phyloP scores from a whole-genome alignment of 805 yeast species.

The Isabelozyma pseudorhagii region DNA sequence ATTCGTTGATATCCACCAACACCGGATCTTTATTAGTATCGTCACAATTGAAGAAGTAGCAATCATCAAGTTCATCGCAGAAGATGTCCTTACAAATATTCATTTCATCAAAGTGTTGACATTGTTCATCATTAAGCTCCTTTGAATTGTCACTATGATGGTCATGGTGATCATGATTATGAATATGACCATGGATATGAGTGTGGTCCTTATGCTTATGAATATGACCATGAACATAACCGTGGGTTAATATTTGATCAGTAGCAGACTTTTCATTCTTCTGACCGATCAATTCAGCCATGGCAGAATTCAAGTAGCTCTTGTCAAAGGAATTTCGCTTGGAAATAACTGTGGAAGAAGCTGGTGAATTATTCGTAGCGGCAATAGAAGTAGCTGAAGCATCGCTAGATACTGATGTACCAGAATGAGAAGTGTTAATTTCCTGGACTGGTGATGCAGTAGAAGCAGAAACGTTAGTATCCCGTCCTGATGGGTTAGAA shows the following conservation, averaged over 20 bases:
- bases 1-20: not conserved
- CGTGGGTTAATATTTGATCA: conserved; percentile 32
- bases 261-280: not conserved
- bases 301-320: not conserved
- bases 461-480: too few relatives aligned
- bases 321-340: not conserved
- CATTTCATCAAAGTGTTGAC: conserved; percentile 29
- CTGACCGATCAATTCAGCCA: not conserved
- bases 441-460: too few relatives aligned
- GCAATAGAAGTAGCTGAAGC: not conserved
- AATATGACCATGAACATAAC: conserved; percentile 66
- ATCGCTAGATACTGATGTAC: not conserved
- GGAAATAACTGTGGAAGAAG: not conserved
- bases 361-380: not conserved
- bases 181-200: conserved; percentile 68
- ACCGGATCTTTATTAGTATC: conserved; percentile 9
- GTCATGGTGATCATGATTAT: conserved; percentile 40
- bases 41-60: conserved; percentile 36
- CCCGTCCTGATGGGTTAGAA: too few relatives aligned
- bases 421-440: too few relatives aligned
- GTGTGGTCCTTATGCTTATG: conserved; percentile 61
- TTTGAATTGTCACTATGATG: conserved; percentile 2
- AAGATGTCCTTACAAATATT: conserved; percentile 37
- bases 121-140: conserved; percentile 4
- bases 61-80: conserved; percentile 44